phyloP scores from a whole-genome alignment of 2,329 filamentous ascomycete species.

The Botrytis cinerea region DNA sequence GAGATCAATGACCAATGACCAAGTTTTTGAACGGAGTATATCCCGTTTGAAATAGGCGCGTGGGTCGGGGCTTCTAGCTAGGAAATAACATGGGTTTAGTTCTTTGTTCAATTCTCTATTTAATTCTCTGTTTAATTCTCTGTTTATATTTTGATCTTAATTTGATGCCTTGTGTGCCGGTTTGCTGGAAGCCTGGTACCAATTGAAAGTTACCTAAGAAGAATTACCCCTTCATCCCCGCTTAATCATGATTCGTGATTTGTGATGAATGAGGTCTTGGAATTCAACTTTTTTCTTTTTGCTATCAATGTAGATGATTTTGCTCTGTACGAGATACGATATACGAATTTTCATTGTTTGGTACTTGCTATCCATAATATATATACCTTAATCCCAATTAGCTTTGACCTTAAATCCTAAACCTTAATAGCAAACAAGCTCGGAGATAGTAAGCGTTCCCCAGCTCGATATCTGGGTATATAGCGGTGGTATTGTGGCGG shows the following conservation, averaged over 20 bases:
- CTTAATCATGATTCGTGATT: neutral
- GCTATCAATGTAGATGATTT: neutral
- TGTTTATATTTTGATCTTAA: neutral
- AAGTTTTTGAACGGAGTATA: slow-evolving; percentile 9
- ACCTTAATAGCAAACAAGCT: neutral
- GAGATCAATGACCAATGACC: neutral
- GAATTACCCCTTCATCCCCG: neutral
- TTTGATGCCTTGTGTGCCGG: neutral
- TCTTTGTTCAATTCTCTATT: too few species aligned
- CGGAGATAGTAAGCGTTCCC: neutral
- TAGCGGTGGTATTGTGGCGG: neutral
- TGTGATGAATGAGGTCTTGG: neutral
- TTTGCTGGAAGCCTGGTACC: neutral
- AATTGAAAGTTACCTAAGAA: neutral
- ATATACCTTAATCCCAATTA: neutral
- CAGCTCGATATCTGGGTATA: slow-evolving; percentile 8
- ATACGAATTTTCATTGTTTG: neutral
- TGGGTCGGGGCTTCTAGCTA: neutral
- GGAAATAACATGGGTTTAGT: neutral
- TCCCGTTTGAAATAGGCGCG: slow-evolving; percentile 7
- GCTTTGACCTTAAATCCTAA: neutral
- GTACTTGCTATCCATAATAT: neutral
- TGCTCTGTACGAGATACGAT: neutral
- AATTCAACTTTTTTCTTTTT: neutral
- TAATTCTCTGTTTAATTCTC: neutral